A percentile compares a stretch with the other conserved stretches of the same genome.
These are phyloP conservation scores for Diaporthe vaccinii DNA, from an alignment of 2,329 filamentous ascomycete genomes.

Conservation along the genomic window DNA sequence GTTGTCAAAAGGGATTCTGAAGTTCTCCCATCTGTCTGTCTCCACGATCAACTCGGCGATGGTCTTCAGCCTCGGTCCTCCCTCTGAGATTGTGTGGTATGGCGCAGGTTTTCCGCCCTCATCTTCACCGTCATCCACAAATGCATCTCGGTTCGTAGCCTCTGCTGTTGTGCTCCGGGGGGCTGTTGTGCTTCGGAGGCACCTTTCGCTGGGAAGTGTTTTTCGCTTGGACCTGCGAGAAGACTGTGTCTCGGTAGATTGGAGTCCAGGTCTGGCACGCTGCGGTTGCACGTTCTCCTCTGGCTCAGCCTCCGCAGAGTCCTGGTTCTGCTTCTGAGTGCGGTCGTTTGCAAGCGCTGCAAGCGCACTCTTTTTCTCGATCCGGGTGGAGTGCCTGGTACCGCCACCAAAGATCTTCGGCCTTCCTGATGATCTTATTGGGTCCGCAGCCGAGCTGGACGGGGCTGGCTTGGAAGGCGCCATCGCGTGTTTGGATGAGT, in stretches of 20 bases:
- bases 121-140: not conserved
- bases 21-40: not conserved
- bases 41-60: conserved; percentile 13
- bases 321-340: not conserved
- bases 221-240: not conserved
- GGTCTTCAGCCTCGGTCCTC: not conserved
- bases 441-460: too few relatives aligned
- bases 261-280: not conserved
- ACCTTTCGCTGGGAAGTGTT: not conserved
- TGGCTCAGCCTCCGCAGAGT: not conserved
- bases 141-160: not conserved
- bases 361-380: not conserved
- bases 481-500: not conserved
- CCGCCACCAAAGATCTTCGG: not conserved
- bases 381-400: not conserved
- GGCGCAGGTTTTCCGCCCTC: not conserved
- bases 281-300: not conserved
- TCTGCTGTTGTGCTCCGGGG: not conserved
- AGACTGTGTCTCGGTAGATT: not conserved
- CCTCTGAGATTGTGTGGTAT: not conserved
- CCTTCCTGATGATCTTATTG: too few relatives aligned
- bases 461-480: not conserved
- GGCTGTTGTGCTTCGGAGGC: not conserved
- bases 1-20: not conserved
- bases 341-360: not conserved